A percentile compares a stretch with the other conserved stretches of the same genome.
phyloP scores from a whole-genome alignment of 2,329 filamentous ascomycete species.

The Scedosporium aurantiacum region DNA sequence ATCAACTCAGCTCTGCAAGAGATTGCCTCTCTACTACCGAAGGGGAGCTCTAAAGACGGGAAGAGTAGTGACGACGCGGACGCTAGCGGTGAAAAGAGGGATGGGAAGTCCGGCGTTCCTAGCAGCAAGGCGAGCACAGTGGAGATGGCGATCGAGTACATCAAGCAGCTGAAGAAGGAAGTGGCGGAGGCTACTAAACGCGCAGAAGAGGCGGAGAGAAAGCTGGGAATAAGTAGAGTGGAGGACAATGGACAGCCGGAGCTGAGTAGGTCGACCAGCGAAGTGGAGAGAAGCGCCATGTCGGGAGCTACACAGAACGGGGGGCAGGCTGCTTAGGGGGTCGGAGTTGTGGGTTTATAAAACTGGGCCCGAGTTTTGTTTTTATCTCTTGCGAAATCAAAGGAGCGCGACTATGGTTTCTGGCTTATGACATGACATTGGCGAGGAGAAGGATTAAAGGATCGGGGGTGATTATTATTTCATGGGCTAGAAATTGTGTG shows the following conservation, averaged over 20 bases:
- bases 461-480: not conserved
- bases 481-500: not conserved
- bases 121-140: conserved; percentile 95
- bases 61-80: conserved; percentile 28
- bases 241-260: not conserved
- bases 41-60: conserved; percentile 25
- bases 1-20: conserved; percentile 91
- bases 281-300: too few species aligned
- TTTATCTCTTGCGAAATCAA: too few species aligned
- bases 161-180: conserved; percentile 71
- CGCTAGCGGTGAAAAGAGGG: conserved; percentile 32
- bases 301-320: too few species aligned
- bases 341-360: too few species aligned
- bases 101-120: conserved; percentile 40
- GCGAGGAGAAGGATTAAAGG: not conserved
- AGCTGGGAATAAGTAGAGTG: conserved; percentile 24
- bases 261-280: too few species aligned
- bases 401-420: too few species aligned
- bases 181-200: conserved; percentile 52
- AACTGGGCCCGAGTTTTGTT: too few species aligned
- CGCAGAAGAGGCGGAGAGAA: conserved; percentile 55
- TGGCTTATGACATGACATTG: too few species aligned
- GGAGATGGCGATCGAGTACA: conserved; percentile 94
- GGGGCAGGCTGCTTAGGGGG: too few species aligned
- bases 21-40: conserved; percentile 76